phyloP scores from a whole-genome alignment of 768 basidiomycete genomes.

The Naganishia onofrii region DNA sequence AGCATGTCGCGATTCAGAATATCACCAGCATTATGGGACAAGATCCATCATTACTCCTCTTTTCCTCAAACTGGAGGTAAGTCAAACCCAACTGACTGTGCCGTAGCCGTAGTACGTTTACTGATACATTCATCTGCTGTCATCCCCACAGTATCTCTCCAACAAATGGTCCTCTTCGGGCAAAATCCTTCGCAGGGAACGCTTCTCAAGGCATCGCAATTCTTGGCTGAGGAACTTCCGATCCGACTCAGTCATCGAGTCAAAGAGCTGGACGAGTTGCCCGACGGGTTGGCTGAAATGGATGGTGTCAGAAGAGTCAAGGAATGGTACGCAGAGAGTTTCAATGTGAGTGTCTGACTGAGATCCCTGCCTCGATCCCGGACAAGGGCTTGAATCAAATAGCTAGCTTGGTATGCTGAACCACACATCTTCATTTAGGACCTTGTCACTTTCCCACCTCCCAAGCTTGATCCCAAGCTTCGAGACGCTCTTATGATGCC shows the following conservation, averaged over 20 bases:
- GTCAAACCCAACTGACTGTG: conserved; percentile 38
- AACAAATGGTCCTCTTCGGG: conserved; percentile 97
- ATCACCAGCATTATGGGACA: conserved; percentile 76
- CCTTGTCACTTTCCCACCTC: conserved; percentile 62
- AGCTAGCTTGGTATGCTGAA: neutral
- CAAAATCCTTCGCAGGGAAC: conserved; percentile 95
- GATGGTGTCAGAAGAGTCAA: conserved; percentile 86
- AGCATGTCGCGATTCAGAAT: conserved; percentile 57
- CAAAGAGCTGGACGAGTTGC: conserved; percentile 89
- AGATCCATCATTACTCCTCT: conserved; percentile 82
- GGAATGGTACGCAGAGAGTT: conserved; percentile 98
- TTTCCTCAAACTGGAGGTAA: conserved; percentile 85
- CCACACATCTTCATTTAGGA: neutral
- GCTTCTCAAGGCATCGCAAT: conserved; percentile 67
- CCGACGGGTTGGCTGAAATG: conserved; percentile 87
- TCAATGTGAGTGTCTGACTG: conserved; percentile 61
- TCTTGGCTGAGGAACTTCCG: conserved; percentile 77
- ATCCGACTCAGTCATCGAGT: conserved; percentile 93
- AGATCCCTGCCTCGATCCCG: neutral
- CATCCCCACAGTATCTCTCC: conserved; percentile 49
- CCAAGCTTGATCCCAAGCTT: conserved; percentile 67
- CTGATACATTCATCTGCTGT: neutral
- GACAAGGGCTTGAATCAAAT: neutral
- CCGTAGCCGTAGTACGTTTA: neutral
- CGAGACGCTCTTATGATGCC: conserved; percentile 58